Evolutionary conservation across 2,329 filamentous ascomycete species (phyloP).

Genomic region (Scytalidium lignicola): DNA sequence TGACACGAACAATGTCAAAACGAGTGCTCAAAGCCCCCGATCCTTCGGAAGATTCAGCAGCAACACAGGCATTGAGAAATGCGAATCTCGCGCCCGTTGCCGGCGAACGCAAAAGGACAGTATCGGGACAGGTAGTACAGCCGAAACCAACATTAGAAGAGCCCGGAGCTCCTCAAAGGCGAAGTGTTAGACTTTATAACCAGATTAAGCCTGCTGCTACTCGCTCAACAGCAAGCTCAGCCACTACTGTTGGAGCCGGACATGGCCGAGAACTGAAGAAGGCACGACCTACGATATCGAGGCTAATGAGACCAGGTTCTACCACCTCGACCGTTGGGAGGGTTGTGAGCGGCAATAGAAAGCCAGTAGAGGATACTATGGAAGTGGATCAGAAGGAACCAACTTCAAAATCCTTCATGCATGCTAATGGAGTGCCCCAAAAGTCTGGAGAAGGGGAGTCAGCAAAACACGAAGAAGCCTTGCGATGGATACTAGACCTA

Average conservation of each 20-base stretch:
- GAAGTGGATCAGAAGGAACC: conserved; percentile 65
- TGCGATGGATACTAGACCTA: conserved; percentile 73
- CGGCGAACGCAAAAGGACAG: conserved; percentile 76
- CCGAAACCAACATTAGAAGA: conserved; percentile 53
- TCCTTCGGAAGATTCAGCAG: conserved; percentile 22
- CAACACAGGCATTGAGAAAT: conserved; percentile 17
- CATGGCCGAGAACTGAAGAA: conserved; percentile 76
- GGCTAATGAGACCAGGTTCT: conserved; percentile 61
- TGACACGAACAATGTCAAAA: conserved; percentile 28
- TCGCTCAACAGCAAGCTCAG: conserved; percentile 39
- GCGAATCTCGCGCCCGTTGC: conserved; percentile 25
- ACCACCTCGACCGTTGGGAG: conserved; percentile 71
- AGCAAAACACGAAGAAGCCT: conserved; percentile 65
- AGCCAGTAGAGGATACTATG: conserved; percentile 63
- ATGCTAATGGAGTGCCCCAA: conserved; percentile 20
- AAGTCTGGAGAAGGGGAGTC: conserved; percentile 42
- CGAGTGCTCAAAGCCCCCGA: conserved; percentile 24
- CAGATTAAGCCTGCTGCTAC: conserved; percentile 57
- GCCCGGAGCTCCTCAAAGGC: conserved; percentile 56
- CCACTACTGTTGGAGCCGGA: conserved; percentile 51
- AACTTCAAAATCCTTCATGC: conserved; percentile 19
- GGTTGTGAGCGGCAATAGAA: conserved; percentile 86
- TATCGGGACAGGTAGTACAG: conserved; percentile 74
- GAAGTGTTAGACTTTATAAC: conserved; percentile 69
- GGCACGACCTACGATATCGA: conserved; percentile 66